phyloP scores from a whole-genome alignment of 805 yeast species.

The Pichia heedii region DNA sequence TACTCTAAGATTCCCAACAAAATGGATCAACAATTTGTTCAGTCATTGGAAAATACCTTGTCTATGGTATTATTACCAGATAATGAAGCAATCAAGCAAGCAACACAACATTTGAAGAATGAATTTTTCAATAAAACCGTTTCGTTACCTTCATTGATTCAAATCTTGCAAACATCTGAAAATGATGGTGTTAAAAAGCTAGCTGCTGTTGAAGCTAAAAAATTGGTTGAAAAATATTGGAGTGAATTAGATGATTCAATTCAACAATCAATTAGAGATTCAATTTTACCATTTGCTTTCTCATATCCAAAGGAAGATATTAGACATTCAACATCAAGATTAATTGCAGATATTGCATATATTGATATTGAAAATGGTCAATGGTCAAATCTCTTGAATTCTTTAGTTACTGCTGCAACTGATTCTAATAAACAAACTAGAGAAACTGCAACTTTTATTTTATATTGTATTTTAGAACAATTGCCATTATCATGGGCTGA shows the following conservation, averaged over 20 bases:
- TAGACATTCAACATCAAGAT: slow-evolving; percentile 85
- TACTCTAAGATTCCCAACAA: background rate
- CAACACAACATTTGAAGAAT: slow-evolving; percentile 62
- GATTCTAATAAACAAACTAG: slow-evolving; percentile 42
- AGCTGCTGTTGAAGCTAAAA: slow-evolving; percentile 95
- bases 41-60: slow-evolving; percentile 71
- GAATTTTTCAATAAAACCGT: slow-evolving; percentile 65
- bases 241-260: slow-evolving; percentile 36
- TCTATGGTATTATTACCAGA: slow-evolving; percentile 75
- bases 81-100: slow-evolving; percentile 70
- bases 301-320: slow-evolving; percentile 52
- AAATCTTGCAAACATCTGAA: slow-evolving; percentile 61
- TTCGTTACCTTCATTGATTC: slow-evolving; percentile 75
- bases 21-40: slow-evolving; percentile 66
- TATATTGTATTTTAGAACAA: slow-evolving; percentile 70
- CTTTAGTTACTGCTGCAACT: slow-evolving; percentile 59
- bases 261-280: slow-evolving; percentile 54
- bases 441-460: slow-evolving; percentile 76
- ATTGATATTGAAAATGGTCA: slow-evolving; percentile 52
- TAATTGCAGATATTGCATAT: slow-evolving; percentile 78
- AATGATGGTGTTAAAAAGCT: slow-evolving; percentile 74
- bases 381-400: slow-evolving; percentile 75
- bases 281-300: slow-evolving; percentile 63
- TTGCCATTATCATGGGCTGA: slow-evolving; percentile 48
- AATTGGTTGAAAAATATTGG: slow-evolving; percentile 72